Evolutionary conservation across 148 eudicot genomes (phyloP), one percentile per base, ranked within the genome.

Genomic region (Nyssa sinensis): DNA sequence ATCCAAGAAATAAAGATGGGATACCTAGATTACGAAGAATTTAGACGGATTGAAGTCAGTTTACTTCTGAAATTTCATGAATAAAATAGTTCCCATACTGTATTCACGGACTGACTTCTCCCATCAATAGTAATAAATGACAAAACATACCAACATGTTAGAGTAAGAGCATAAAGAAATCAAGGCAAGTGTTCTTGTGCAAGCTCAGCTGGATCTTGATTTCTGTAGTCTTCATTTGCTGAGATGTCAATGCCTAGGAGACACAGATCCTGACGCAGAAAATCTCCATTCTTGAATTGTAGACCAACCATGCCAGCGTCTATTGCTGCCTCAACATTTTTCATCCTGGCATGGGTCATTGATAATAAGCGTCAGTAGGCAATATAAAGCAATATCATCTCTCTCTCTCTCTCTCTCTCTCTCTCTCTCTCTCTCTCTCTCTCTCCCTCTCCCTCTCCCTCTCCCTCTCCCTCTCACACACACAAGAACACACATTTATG

Each of bases 311-410:
- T 85, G 63, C 98, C 96, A 71, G 85, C 87, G 62, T 88, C 80
- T 27, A 55, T 70, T 70, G 98, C 98, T 75, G 91, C 98, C 72
- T 93, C 90, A 30, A 91, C 92, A 71, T 93, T 93, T 81, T 79
- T 82, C 84, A 82, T 76, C 92, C 96, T 93, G 85, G 49, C 23
- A 59, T 25, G 67, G 29, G 65, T 39, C 28, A 41, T 47, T 29
- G 6, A 70, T 59, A 44, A 25, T 3, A 44, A 13, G 57, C 57
- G 57, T 67, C 57, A 72, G 47, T 62, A 29, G 27, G 8, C 17
- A 66, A 37, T 70, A 70, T 37, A 37, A 70, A 34, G 64, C 49
- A 70, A 55, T 14, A 23, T n/a, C 34, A 49, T 27, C 60, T 17
- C n/a, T n/a, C n/a, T n/a, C n/a, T n/a, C n/a, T n/a, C n/a, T n/a